Percentiles rank a stretch among this genome's conserved stretches.
Conservation (phyloP, 257 asterid genomes). For the Solanum habrochaites region DNA sequence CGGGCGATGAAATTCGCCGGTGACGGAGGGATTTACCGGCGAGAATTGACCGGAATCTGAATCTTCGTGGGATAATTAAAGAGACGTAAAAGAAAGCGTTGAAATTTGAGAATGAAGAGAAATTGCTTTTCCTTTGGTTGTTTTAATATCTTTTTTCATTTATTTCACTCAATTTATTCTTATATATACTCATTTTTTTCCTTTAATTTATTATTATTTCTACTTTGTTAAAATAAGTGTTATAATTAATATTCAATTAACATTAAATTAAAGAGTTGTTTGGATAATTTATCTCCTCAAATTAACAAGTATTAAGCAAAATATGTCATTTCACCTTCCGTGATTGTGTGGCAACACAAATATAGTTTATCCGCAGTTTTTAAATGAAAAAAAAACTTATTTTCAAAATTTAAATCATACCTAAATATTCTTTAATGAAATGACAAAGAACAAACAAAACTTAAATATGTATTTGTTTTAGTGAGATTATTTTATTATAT, state of each 20-base stretch:
- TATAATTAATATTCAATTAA: background rate
- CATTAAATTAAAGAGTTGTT: background rate
- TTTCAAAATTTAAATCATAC: background rate
- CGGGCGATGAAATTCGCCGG: background rate
- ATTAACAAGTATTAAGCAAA: too few species aligned
- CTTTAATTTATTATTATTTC: background rate
- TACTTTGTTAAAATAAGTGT: background rate
- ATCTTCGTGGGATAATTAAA: background rate
- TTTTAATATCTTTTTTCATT: background rate
- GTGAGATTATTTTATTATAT: background rate
- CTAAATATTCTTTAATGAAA: background rate
- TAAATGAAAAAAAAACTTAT: too few species aligned
- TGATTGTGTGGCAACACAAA: too few species aligned
- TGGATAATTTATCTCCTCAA: background rate
- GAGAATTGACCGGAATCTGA: background rate
- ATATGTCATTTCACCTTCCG: background rate
- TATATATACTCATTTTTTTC: background rate
- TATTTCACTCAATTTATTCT: background rate
- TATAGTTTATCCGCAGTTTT: too few species aligned
- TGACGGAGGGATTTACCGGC: background rate
- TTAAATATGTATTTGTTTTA: background rate
- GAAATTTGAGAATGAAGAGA: background rate
- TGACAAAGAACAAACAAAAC: background rate
- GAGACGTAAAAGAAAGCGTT: background rate
- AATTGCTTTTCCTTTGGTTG: background rate